Evolutionary conservation across 2,329 filamentous ascomycete genomes (phyloP).

Genomic region (Blastomyces emzantsi): DNA sequence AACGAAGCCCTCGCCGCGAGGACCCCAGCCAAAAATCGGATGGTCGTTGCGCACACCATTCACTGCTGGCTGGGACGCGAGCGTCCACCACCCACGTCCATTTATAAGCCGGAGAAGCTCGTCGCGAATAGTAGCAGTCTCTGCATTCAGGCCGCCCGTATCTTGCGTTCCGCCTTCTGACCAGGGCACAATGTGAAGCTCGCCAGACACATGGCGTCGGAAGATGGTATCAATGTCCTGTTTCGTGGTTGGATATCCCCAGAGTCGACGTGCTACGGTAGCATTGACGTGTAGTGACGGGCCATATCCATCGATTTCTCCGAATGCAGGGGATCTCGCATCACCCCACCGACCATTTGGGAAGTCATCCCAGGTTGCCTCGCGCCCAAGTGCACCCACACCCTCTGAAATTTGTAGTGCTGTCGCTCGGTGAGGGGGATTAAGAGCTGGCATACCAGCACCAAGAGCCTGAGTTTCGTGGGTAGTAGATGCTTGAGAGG

Average conservation of each 20-base stretch:
- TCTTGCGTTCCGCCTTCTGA: conserved; percentile 59
- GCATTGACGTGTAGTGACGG: conserved; percentile 88
- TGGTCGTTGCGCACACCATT: conserved; percentile 74
- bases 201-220: conserved; percentile 67
- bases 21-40: conserved; percentile 84
- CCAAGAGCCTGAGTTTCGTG: conserved; percentile 65
- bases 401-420: conserved; percentile 92
- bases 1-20: conserved; percentile 73
- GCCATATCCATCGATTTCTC: conserved; percentile 96
- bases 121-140: conserved; percentile 71
- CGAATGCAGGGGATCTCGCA: conserved; percentile 83
- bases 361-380: conserved; percentile 98
- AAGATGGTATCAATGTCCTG: conserved; percentile 75
- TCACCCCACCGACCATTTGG: conserved; percentile 96
- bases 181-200: conserved; percentile 79
- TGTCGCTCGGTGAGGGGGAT: conserved; percentile 68
- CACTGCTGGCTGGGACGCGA: conserved; percentile 89
- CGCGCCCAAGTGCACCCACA: conserved; percentile 75
- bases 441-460: conserved; percentile 58
- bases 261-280: conserved; percentile 71
- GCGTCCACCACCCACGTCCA: conserved; percentile 83
- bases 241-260: conserved; percentile 64
- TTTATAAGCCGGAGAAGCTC: conserved; percentile 67
- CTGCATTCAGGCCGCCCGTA: conserved; percentile 46
- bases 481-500: conserved; percentile 28